Evolutionary conservation across 495 filamentous ascomycete species (phyloP).

Genomic region (Parmelia sp.): DNA sequence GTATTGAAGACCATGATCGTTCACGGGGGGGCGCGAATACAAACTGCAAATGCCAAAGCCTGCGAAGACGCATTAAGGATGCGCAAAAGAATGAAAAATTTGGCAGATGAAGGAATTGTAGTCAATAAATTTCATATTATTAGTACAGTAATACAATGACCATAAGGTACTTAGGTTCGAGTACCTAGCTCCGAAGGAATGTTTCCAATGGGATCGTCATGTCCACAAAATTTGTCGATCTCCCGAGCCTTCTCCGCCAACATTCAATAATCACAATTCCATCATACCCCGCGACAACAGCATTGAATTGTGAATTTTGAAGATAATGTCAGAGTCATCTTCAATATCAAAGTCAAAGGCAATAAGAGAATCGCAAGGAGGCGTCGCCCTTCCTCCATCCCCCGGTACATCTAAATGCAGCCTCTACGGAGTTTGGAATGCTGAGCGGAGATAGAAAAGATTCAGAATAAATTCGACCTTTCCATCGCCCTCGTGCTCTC

Average conservation of each 20-base stretch:
- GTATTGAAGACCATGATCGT: conserved; percentile 62
- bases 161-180: no score
- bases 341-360: not conserved
- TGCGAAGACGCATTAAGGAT: not conserved
- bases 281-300: not conserved
- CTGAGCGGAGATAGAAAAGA: conserved; percentile 27
- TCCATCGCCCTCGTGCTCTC: conserved; percentile 71
- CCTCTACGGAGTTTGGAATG: not conserved
- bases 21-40: not conserved
- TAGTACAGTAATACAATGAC: no score
- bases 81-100: not conserved
- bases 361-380: conserved; percentile 11
- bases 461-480: conserved; percentile 63
- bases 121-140: no score
- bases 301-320: not conserved
- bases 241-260: conserved; percentile 9
- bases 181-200: no score
- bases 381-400: conserved; percentile 27
- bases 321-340: not conserved
- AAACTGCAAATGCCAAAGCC: not conserved
- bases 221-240: conserved; percentile 6
- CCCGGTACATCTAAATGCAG: conserved; percentile 11
- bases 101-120: no score
- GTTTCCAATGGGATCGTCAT: not conserved
- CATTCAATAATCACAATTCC: no score